Conservation (phyloP, 352 stramenopile genomes). For the Globisporangium echinulatum region DNA sequence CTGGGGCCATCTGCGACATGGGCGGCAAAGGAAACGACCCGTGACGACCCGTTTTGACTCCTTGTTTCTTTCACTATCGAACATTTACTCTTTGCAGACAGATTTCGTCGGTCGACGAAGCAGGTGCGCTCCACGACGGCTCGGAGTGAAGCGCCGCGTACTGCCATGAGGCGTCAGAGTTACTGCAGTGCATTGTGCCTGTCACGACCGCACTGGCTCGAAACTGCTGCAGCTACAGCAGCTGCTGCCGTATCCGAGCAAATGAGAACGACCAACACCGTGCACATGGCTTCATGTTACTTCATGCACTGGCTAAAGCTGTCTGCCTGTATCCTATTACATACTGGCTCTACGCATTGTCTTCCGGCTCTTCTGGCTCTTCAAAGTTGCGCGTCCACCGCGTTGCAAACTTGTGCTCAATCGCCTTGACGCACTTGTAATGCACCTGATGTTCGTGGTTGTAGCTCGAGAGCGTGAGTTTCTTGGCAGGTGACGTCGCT, state of each 20-base stretch:
- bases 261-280: too few relatives aligned
- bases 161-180: too few relatives aligned
- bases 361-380: slow-evolving; percentile 13
- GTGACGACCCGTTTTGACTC: too few relatives aligned
- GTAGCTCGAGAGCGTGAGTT: slow-evolving; percentile 72
- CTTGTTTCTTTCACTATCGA: background rate
- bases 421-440: slow-evolving; percentile 76
- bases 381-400: slow-evolving; percentile 72
- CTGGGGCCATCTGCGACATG: background rate
- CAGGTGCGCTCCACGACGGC: slow-evolving; percentile 70
- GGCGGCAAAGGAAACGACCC: too few relatives aligned
- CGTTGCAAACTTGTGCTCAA: slow-evolving; percentile 54
- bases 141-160: slow-evolving; percentile 35
- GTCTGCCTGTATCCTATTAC: background rate
- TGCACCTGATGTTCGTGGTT: slow-evolving; percentile 79
- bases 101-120: slow-evolving; percentile 87
- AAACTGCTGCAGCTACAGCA: too few relatives aligned
- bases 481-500: slow-evolving; percentile 29
- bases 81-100: slow-evolving; percentile 32
- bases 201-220: too few relatives aligned
- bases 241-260: too few relatives aligned
- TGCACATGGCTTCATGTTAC: too few relatives aligned
- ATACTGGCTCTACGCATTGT: slow-evolving; percentile 1
- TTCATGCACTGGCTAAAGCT: background rate
- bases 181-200: too few relatives aligned